These are phyloP conservation scores for Tuctoria greenei DNA, from an alignment of 176 grass and related monocot genomes.

Conservation along the genomic window DNA sequence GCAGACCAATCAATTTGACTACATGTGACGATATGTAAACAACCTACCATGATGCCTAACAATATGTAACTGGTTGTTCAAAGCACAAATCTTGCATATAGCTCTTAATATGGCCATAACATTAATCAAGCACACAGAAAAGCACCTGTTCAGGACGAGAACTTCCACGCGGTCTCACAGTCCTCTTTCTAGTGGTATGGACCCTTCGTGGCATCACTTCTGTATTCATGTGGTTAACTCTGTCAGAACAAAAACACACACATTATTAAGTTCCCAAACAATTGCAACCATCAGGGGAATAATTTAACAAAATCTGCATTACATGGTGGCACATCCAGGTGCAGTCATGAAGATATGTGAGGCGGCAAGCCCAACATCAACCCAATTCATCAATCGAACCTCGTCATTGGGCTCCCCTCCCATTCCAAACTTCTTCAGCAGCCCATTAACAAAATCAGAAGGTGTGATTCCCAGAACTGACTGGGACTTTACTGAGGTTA, in stretches of 20 bases:
- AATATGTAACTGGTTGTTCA: not conserved
- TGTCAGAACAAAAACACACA: conserved; percentile 27
- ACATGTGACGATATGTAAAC: not conserved
- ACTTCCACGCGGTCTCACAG: conserved; percentile 46
- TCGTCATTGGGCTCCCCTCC: conserved; percentile 24
- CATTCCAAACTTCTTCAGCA: conserved; percentile 63
- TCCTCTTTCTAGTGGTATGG: conserved; percentile 33
- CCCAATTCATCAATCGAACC: conserved; percentile 47
- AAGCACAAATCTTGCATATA: not conserved
- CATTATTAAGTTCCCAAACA: not conserved
- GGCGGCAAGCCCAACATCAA: conserved; percentile 35
- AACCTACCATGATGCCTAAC: not conserved
- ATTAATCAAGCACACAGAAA: not conserved
- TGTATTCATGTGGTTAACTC: conserved; percentile 69
- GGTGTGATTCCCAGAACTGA: conserved; percentile 63
- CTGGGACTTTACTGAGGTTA: conserved; percentile 68
- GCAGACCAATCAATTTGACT: not conserved
- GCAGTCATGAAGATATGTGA: conserved; percentile 66
- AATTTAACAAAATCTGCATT: not conserved
- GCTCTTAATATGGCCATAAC: not conserved
- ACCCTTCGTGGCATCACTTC: conserved; percentile 57
- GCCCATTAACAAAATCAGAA: conserved; percentile 58
- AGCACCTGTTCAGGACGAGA: conserved; percentile 66
- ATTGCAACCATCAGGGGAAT: not conserved
- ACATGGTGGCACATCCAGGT: conserved; percentile 80